phyloP scores from a whole-genome alignment of 257 asterid genomes.

The Solanum commersonii region DNA sequence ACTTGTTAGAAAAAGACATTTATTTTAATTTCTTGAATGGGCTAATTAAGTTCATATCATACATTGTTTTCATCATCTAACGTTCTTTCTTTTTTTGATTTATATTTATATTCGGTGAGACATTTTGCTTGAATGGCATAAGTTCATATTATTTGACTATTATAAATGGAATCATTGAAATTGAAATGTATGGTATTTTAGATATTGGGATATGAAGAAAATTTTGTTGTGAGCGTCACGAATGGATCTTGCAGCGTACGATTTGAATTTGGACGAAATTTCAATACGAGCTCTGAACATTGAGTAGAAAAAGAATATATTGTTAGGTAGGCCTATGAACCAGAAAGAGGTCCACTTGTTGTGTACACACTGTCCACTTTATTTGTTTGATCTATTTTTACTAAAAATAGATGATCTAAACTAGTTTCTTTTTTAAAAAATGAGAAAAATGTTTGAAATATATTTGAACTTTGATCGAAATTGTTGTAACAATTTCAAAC shows the following conservation, averaged over 20 bases:
- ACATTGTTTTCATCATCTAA: neutral
- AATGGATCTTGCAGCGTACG: too few species aligned
- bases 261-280: too few species aligned
- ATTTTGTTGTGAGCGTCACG: fast-evolving
- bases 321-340: neutral
- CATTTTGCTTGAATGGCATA: neutral
- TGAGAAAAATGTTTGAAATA: too few species aligned
- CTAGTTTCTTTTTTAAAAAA: neutral
- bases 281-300: too few species aligned
- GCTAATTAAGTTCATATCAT: neutral
- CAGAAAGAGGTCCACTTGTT: neutral
- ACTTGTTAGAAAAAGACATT: neutral
- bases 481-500: too few species aligned
- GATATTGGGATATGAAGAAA: neutral
- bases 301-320: too few species aligned
- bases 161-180: neutral
- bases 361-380: neutral
- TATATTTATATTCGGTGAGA: neutral
- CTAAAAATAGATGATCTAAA: too few species aligned
- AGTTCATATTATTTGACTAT: neutral
- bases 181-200: neutral
- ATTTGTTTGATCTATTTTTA: too few species aligned
- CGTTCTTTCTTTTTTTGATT: neutral
- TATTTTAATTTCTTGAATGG: neutral
- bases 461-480: too few species aligned